Evolutionary conservation across 768 basidiomycete genomes (phyloP), one percentile per base, ranked within the genome.

Genomic region (Cyclocybe aegerita): DNA sequence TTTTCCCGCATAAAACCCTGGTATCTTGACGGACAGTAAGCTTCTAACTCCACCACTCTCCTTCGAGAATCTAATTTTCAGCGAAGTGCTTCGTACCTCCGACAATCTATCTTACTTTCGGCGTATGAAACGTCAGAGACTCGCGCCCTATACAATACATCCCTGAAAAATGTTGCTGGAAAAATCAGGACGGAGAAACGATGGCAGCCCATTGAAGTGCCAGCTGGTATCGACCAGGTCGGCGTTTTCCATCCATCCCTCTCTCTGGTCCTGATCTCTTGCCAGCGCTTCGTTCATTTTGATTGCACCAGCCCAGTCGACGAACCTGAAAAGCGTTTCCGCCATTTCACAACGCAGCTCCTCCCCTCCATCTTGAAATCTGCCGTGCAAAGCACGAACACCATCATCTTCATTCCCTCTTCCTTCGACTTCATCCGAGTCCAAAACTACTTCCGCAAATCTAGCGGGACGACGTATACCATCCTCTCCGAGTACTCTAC

Each of bases 1-100:
- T 98, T 98, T 71, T 96, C 94, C 8, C 84, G 97, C 9, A 89
- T 98, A 60, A 98, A 97, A 70, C 91, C 93, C 1, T 98, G 97
- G 97, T 97, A 95, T 66, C 80, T 98, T 9, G 96, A 98, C 58
- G 89, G 88, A 64, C 82, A 93, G 95, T 97, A 69, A 43, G 53
- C 53, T 9, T 33, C 0, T 30, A 15, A 16, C 11, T 29, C 37
- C 10, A 23, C 46, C 12, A 32, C 9, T 35, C 38, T 14, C 16
- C 34, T 33, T 7, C 39, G 45, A 15, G 37, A 9, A 12, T 39
- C 38, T 7, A 10, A 39, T 46, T 44, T 11, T 17, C n/a, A 29
- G 15, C 9, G 12, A 29, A 97, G 94, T 62, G 86, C 95, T 4
- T 71, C 80, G 41, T 91, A 88, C 65, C 75, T 98, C 6, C 90